Evolutionary conservation across 2,329 filamentous ascomycete species (phyloP).

Genomic region (Ceratocystis diversiconidia): DNA sequence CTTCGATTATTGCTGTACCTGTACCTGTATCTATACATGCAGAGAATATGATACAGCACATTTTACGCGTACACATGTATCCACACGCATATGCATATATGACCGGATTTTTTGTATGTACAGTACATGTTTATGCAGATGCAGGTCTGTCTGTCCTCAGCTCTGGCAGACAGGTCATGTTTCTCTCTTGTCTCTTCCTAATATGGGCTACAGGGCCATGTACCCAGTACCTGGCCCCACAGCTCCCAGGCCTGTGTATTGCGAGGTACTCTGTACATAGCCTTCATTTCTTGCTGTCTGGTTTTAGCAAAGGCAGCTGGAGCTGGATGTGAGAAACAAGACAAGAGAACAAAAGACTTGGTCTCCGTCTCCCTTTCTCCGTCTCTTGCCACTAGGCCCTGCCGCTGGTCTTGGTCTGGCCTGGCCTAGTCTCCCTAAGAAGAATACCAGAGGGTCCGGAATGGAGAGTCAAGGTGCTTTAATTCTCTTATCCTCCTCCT

Average conservation of each 20-base stretch:
- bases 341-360: too few relatives aligned
- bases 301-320: neutral
- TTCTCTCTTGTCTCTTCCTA: neutral
- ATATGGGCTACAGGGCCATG: neutral
- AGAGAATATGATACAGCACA: neutral
- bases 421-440: neutral
- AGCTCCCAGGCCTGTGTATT: neutral
- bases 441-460: neutral
- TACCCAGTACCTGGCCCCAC: neutral
- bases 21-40: neutral
- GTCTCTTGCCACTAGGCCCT: neutral
- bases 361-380: neutral
- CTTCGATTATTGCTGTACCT: too few relatives aligned
- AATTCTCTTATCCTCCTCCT: neutral
- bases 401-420: neutral
- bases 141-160: too few relatives aligned
- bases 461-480: neutral
- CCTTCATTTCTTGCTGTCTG: neutral
- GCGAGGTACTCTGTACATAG: constrained; percentile 2
- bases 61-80: neutral
- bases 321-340: neutral
- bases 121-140: too few relatives aligned
- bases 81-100: neutral
- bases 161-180: neutral
- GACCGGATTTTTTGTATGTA: neutral